phyloP scores from a whole-genome alignment of 148 eudicot genomes.

The Arbutus unedo region DNA sequence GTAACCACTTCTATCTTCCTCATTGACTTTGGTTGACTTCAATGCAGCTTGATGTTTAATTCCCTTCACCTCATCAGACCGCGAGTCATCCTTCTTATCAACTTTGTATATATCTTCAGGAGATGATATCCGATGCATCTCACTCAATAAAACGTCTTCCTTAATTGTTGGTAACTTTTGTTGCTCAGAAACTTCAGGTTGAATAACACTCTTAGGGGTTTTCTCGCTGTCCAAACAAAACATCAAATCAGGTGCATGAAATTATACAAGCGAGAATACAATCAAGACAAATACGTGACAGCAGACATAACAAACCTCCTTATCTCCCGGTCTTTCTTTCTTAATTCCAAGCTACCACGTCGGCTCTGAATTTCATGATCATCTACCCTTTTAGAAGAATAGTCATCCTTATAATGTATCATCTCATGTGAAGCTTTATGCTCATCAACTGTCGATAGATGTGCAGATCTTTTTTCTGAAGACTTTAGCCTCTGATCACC shows the following conservation, averaged over 20 bases:
- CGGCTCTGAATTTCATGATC: conserved; percentile 20
- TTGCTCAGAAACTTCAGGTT: conserved; percentile 26
- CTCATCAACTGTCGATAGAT: conserved; percentile 23
- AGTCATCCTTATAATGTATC: conserved; percentile 19
- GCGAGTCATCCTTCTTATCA: conserved; percentile 36
- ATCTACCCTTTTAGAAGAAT: conserved; percentile 38
- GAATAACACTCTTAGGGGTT: conserved; percentile 22
- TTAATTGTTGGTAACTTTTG: conserved; percentile 28
- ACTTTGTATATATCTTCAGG: conserved; percentile 24
- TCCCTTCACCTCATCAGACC: conserved; percentile 33
- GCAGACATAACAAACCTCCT: conserved; percentile 37
- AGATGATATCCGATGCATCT: conserved; percentile 25
- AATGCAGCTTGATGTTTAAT: conserved; percentile 18
- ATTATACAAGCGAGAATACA: not conserved
- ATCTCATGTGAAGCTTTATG: conserved; percentile 22
- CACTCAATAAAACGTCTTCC: conserved; percentile 24
- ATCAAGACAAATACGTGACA: not conserved
- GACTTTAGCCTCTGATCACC: conserved; percentile 36
- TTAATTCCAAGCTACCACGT: conserved; percentile 29
- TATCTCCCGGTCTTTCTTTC: conserved; percentile 33
- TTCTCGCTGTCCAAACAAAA: conserved; percentile 42
- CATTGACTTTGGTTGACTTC: conserved; percentile 34
- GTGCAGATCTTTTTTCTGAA: conserved; percentile 32
- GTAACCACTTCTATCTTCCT: conserved; percentile 41
- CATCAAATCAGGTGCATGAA: not conserved